These are phyloP conservation scores for Tetrahymena malaccensis DNA, from an alignment of 73 alveolate genomes.

Conservation along the genomic window DNA sequence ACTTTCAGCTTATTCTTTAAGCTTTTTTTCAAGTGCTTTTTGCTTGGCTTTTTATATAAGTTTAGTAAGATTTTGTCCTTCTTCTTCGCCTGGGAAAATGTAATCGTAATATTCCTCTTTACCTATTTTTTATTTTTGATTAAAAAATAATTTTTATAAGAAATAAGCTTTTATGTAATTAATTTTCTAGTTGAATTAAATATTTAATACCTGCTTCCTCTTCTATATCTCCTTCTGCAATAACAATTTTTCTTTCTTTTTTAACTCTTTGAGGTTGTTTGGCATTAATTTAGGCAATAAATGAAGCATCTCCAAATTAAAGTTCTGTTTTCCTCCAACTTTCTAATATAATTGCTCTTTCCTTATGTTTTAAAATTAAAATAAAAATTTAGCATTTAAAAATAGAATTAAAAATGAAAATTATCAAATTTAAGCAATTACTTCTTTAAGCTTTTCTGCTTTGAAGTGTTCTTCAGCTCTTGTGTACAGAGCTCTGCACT, in stretches of 20 bases:
- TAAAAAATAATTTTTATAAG: background rate
- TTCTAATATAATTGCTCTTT: constrained; percentile 70
- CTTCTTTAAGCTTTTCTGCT: constrained; percentile 57
- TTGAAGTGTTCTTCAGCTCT: constrained; percentile 62
- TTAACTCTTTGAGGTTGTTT: constrained; percentile 67
- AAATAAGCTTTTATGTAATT: too few relatives aligned
- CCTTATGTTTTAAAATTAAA: background rate
- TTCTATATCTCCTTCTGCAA: constrained; percentile 44
- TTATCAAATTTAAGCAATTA: background rate
- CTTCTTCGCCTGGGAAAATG: constrained; percentile 83
- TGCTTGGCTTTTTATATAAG: constrained; percentile 65
- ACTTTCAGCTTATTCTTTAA: background rate
- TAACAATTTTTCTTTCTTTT: constrained; percentile 62
- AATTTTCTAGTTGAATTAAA: background rate
- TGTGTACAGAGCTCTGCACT: constrained; percentile 39
- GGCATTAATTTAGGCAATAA: constrained; percentile 43
- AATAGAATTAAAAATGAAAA: too few relatives aligned
- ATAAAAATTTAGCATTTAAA: background rate
- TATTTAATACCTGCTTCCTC: constrained; percentile 57
- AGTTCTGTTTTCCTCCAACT: constrained; percentile 64
- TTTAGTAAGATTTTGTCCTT: constrained; percentile 48
- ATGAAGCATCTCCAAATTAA: constrained; percentile 45
- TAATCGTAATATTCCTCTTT: constrained; percentile 83
- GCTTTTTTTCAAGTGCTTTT: constrained; percentile 41
- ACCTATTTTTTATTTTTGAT: constrained; percentile 27